phyloP scores from a whole-genome alignment of 768 basidiomycete species.

The Podaxis sp. region DNA sequence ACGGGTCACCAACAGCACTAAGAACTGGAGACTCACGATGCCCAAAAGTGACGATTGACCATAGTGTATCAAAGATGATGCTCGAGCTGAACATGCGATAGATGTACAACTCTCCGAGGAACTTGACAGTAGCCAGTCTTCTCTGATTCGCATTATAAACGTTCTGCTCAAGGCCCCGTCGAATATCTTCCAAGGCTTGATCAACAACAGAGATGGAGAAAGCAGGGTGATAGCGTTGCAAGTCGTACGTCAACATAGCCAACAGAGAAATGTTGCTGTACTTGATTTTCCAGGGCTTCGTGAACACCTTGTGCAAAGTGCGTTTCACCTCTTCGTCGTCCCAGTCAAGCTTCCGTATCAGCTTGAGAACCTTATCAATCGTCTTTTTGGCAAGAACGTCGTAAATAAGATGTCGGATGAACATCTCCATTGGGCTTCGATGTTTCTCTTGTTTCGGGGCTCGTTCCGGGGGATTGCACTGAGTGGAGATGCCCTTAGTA shows the following conservation, averaged over 20 bases:
- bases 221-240: slow-evolving; percentile 89
- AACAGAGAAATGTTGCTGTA: slow-evolving; percentile 85
- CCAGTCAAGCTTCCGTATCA: slow-evolving; percentile 95
- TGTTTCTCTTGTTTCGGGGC: slow-evolving; percentile 83
- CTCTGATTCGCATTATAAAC: slow-evolving; percentile 94
- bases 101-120: slow-evolving; percentile 96
- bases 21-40: slow-evolving; percentile 68
- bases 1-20: neutral
- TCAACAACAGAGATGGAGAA: slow-evolving; percentile 90
- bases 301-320: slow-evolving; percentile 84
- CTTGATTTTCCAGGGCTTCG: slow-evolving; percentile 98
- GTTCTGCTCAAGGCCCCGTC: slow-evolving; percentile 90
- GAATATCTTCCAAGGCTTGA: slow-evolving; percentile 91
- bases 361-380: slow-evolving; percentile 93
- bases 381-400: slow-evolving; percentile 92
- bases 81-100: slow-evolving; percentile 88
- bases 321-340: slow-evolving; percentile 65
- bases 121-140: slow-evolving; percentile 88
- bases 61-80: slow-evolving; percentile 90
- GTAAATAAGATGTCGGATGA: slow-evolving; percentile 92
- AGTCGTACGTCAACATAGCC: slow-evolving; percentile 93
- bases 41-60: slow-evolving; percentile 93
- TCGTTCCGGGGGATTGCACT: slow-evolving; percentile 98
- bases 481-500: neutral
- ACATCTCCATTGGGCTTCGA: slow-evolving; percentile 84